Base-by-base conservation (phyloP, 106 monocot species). In the Triglochin maritima region DNA sequence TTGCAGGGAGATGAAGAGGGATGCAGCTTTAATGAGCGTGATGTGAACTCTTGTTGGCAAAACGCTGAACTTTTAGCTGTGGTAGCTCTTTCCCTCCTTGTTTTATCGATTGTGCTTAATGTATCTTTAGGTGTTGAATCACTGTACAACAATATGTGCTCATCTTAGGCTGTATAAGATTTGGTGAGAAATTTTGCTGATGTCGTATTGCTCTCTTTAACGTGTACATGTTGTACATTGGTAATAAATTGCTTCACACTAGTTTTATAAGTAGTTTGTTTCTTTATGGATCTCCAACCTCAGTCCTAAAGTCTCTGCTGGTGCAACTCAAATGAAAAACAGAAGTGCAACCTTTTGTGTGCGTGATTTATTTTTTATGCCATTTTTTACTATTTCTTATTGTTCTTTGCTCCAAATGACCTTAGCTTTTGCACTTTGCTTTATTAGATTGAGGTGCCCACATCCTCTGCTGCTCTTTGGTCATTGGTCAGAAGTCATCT, bases 391-490 rank as follows among this genome's bases (percentile, higher is more conserved):
- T 8, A 17, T 60, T 41, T 41, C 15, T 29, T 41, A 29, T 42
- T 3, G 29, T 42, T 60, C 4, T 42, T 60, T 60, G 5, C 60
- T 60, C 8, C 8, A 4, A 6, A 17, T 41, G 60, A 3, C 9
- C 4, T 60, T 42, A 6, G 0, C 62, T 4, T 62, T 5, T 52
- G 9, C 29, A 53, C 6, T 13, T 57, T 9, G 8, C 56, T 62
- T 8, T 10, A 44, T 54, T 76, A 96, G 95, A 85, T 96, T 72
- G 85, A 90, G 79, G 83, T 90, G 14, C 44, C 85, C 58, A 64
- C 72, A 57, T 73, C 95, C 74, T 83, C 83, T 64, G 54, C 50
- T 86, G 81, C 83, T 47, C 74, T 90, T 57, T 49, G 79, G 46
- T 85, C 82, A 53, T 66, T 90, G 47, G 44, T 90, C 55, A 72